Percentiles rank a stretch among this genome's conserved stretches.
These are phyloP conservation scores for Apiotrichum gracile DNA, from an alignment of 1,284 basidiomycete genomes.

Conservation along the genomic window DNA sequence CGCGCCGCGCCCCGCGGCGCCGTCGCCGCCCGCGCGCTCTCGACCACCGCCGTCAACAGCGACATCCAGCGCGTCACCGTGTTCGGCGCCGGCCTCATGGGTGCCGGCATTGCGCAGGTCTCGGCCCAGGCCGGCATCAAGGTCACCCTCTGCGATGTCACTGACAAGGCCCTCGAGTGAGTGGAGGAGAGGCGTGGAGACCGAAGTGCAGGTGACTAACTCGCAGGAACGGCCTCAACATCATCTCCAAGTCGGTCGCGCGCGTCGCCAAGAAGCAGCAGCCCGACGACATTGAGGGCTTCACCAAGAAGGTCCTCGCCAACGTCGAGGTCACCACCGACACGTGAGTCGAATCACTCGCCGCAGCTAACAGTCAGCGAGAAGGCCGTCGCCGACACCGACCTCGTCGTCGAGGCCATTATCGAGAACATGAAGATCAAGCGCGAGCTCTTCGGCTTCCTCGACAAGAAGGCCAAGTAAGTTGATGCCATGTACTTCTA, in stretches of 20 bases:
- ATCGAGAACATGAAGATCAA: slow-evolving; percentile 56
- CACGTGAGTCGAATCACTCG: slow-evolving; percentile 29
- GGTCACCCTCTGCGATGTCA: slow-evolving; percentile 47
- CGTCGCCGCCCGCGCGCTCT: slow-evolving; percentile 7
- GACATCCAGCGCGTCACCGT: slow-evolving; percentile 46
- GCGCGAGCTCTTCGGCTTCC: slow-evolving; percentile 52
- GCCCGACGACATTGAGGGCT: slow-evolving; percentile 48
- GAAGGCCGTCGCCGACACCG: slow-evolving; percentile 50
- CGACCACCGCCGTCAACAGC: slow-evolving; percentile 1
- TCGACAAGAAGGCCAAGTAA: slow-evolving; percentile 51
- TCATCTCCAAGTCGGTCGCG: slow-evolving; percentile 53
- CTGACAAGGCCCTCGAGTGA: slow-evolving; percentile 45
- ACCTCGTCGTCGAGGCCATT: slow-evolving; percentile 57
- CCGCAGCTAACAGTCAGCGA: slow-evolving; percentile 18
- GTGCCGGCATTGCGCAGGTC: slow-evolving; percentile 53
- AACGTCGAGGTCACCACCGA: slow-evolving; percentile 53
- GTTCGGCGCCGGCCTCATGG: slow-evolving; percentile 52
- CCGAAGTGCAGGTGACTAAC: neutral
- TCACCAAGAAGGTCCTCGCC: slow-evolving; percentile 46
- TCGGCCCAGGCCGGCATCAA: slow-evolving; percentile 50
- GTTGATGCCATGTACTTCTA: neutral
- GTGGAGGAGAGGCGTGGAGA: neutral
- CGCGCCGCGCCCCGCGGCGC: slow-evolving; percentile 4
- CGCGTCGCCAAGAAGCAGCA: slow-evolving; percentile 52
- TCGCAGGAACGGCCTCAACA: slow-evolving; percentile 51